Evolutionary conservation across 768 basidiomycete genomes (phyloP).

Genomic region (Kwoniella heveanensis): DNA sequence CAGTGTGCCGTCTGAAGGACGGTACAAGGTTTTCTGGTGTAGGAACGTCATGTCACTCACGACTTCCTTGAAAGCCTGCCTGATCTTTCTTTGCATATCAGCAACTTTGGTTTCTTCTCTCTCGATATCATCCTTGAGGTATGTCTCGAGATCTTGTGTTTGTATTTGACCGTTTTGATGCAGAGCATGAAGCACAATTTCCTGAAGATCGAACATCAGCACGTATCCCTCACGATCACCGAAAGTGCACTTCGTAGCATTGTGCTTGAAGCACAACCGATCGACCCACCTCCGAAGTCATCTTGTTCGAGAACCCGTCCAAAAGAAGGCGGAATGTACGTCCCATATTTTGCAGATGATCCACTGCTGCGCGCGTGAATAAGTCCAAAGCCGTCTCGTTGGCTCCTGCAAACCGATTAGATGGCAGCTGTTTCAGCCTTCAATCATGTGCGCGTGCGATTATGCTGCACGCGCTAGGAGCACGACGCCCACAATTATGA

Average conservation of each 20-base stretch:
- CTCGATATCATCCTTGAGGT: slow-evolving; percentile 84
- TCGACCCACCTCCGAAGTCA: slow-evolving; percentile 75
- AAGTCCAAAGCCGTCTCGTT: slow-evolving; percentile 77
- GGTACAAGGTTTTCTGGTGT: not conserved
- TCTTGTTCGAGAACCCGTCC: slow-evolving; percentile 76
- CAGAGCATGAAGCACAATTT: slow-evolving; percentile 87
- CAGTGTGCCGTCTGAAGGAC: slow-evolving; percentile 33
- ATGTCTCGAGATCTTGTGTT: slow-evolving; percentile 77
- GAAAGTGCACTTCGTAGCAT: too few relatives aligned
- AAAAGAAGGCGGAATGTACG: slow-evolving; percentile 76
- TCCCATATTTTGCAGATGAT: slow-evolving; percentile 83
- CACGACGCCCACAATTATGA: too few relatives aligned
- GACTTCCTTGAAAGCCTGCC: slow-evolving; percentile 77
- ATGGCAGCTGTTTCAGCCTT: too few relatives aligned
- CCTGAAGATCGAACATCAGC: slow-evolving; percentile 59
- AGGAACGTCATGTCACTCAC: slow-evolving; percentile 59
- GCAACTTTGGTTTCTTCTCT: slow-evolving; percentile 73
- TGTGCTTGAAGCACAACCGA: too few relatives aligned
- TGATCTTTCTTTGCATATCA: slow-evolving; percentile 84
- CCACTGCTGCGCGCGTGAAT: slow-evolving; percentile 71
- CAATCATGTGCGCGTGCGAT: too few relatives aligned
- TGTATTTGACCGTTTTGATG: slow-evolving; percentile 84
- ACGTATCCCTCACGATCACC: too few relatives aligned
- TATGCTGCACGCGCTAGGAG: too few relatives aligned
- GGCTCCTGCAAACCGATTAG: slow-evolving; percentile 61